Evolutionary conservation across 2,329 filamentous ascomycete species (phyloP).

Genomic region (Colletotrichum gloeosporioides): DNA sequence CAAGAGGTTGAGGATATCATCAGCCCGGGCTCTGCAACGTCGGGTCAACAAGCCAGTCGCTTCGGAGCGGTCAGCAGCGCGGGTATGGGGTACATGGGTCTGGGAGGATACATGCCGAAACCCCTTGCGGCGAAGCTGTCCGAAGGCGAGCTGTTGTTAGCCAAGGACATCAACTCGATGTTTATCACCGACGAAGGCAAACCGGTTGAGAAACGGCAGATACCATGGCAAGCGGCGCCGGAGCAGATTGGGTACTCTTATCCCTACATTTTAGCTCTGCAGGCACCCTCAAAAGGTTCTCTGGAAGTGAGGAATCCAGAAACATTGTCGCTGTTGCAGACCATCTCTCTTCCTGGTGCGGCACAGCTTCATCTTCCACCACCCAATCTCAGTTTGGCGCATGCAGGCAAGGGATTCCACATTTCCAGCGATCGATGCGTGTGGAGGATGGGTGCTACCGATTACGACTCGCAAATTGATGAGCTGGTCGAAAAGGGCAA

Average conservation of each 20-base stretch:
- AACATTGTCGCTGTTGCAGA: constrained; percentile 88
- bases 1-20: constrained; percentile 78
- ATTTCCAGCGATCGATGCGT: constrained; percentile 90
- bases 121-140: constrained; percentile 84
- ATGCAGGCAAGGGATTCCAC: constrained; percentile 94
- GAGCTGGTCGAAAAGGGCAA: constrained; percentile 75
- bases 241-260: constrained; percentile 96
- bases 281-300: constrained; percentile 80
- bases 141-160: constrained; percentile 86
- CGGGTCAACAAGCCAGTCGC: constrained; percentile 68
- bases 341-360: constrained; percentile 80
- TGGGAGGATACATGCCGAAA: constrained; percentile 89
- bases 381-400: constrained; percentile 90
- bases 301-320: constrained; percentile 93
- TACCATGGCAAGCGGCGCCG: constrained; percentile 90
- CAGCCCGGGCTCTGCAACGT: constrained; percentile 72
- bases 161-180: constrained; percentile 95
- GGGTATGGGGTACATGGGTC: constrained; percentile 96
- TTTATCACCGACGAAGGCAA: constrained; percentile 89
- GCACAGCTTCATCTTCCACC: constrained; percentile 89
- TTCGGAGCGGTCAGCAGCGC: constrained; percentile 85
- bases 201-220: constrained; percentile 80
- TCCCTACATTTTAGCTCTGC: constrained; percentile 89
- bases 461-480: constrained; percentile 89
- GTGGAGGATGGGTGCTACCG: constrained; percentile 94